A percentile compares a stretch with the other conserved stretches of the same genome.
phyloP scores from a whole-genome alignment of 371 early-diverging fungal genomes.

The Mucor velutinosus region DNA sequence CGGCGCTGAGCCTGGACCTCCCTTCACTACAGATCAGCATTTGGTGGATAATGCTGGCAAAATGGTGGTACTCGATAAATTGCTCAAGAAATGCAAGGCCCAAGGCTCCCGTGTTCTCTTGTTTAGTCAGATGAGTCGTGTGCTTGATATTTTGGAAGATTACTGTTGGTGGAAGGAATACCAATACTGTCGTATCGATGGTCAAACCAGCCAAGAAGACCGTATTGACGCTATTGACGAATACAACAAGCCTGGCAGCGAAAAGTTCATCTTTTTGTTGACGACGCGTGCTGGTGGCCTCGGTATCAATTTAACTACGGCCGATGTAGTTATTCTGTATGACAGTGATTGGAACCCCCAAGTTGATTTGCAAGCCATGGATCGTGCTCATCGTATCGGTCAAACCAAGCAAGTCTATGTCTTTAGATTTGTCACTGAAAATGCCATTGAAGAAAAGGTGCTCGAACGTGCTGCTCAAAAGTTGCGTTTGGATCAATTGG shows the following conservation, averaged over 20 bases:
- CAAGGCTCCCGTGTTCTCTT: conserved; percentile 97
- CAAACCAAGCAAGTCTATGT: conserved; percentile 99
- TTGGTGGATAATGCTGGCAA: conserved; percentile 94
- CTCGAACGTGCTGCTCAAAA: conserved; percentile 97
- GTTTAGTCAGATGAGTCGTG: conserved; percentile 98
- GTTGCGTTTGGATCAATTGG: conserved; percentile 96
- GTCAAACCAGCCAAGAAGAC: conserved; percentile 94
- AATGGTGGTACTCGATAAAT: conserved; percentile 93
- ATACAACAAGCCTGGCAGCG: conserved; percentile 89
- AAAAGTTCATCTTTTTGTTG: conserved; percentile 95
- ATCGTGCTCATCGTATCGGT: conserved; percentile 99
- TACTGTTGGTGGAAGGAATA: conserved; percentile 92
- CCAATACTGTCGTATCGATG: conserved; percentile 98
- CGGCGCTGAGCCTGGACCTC: conserved; percentile 92
- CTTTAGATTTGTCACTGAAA: conserved; percentile 97
- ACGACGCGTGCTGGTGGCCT: conserved; percentile 99
- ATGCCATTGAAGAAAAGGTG: conserved; percentile 98
- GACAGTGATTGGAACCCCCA: conserved; percentile 99
- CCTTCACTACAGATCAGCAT: conserved; percentile 97
- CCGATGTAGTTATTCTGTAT: conserved; percentile 97
- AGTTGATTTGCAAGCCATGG: conserved; percentile 95
- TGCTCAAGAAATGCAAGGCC: conserved; percentile 81
- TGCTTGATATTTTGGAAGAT: conserved; percentile 99
- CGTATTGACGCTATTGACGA: conserved; percentile 94
- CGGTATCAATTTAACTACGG: conserved; percentile 98